Evolutionary conservation across 2,329 filamentous ascomycete genomes (phyloP).

Genomic region (Colletotrichum graminicola): DNA sequence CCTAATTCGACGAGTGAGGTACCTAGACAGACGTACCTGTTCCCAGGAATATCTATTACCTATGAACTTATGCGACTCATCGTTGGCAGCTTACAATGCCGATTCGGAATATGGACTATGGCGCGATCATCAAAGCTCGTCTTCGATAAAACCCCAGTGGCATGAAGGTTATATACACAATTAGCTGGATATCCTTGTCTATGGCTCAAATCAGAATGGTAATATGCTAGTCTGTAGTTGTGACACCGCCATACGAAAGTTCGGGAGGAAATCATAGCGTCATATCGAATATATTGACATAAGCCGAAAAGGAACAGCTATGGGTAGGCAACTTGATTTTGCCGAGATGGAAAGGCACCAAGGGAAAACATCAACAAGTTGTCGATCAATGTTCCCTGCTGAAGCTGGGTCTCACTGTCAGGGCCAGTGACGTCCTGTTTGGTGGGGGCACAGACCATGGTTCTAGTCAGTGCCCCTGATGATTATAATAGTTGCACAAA

Average conservation of each 20-base stretch:
- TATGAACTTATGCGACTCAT: neutral
- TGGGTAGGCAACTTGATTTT: neutral
- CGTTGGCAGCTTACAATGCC: neutral
- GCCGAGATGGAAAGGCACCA: neutral
- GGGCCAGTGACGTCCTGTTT: neutral
- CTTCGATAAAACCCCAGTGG: neutral
- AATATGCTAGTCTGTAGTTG: neutral
- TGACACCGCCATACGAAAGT: neutral
- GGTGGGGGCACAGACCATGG: constrained; percentile 5
- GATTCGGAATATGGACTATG: neutral
- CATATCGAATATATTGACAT: neutral
- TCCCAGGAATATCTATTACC: neutral
- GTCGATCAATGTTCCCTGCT: neutral
- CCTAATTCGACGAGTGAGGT: neutral
- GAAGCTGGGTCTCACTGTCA: neutral
- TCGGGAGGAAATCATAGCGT: neutral
- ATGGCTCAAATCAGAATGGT: neutral
- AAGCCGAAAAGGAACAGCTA: neutral
- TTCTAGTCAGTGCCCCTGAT: neutral
- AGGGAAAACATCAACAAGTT: neutral
- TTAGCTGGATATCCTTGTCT: neutral
- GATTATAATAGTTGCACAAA: neutral
- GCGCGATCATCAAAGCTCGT: neutral
- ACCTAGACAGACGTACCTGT: neutral
- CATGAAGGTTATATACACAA: no score